A percentile compares a stretch with the other conserved stretches of the same genome.
These are phyloP conservation scores for Cutaneotrichosporon spelunceum DNA, from an alignment of 1,284 basidiomycete species.

Conservation along the genomic window DNA sequence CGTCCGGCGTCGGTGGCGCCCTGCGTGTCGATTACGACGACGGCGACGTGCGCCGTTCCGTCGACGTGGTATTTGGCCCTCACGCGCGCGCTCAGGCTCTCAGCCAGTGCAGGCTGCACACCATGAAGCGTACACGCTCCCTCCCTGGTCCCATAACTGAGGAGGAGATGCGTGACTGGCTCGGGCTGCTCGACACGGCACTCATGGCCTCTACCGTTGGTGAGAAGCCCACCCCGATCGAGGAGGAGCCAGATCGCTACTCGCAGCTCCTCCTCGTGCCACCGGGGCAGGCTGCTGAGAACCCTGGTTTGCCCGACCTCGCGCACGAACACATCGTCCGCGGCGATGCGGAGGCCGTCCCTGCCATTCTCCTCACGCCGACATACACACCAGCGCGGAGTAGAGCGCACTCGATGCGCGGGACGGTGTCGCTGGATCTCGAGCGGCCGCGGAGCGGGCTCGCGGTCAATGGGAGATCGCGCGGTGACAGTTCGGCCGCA, in stretches of 20 bases:
- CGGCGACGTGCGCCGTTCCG: constrained; percentile 6
- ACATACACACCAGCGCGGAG: constrained; percentile 17
- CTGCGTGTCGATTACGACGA: constrained; percentile 13
- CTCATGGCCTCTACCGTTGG: constrained; percentile 13
- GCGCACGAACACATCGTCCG: constrained; percentile 16
- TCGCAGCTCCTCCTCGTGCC: constrained; percentile 13
- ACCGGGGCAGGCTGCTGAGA: not conserved
- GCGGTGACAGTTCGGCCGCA: not conserved
- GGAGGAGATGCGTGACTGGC: constrained; percentile 37
- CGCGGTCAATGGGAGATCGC: not conserved
- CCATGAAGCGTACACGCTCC: constrained; percentile 29
- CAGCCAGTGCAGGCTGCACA: constrained; percentile 10
- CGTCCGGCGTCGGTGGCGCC: constrained; percentile 12
- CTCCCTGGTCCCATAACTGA: constrained; percentile 38
- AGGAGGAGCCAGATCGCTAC: constrained; percentile 9
- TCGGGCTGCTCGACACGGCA: constrained; percentile 26
- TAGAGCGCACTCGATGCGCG: constrained; percentile 11
- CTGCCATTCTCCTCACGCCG: constrained; percentile 18
- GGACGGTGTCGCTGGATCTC: constrained; percentile 26
- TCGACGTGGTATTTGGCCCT: constrained; percentile 18
- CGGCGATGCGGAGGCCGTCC: not conserved
- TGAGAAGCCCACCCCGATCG: constrained; percentile 1
- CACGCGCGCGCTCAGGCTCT: constrained; percentile 14
- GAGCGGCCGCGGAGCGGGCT: constrained; percentile 17
- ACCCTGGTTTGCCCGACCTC: constrained; percentile 10